A percentile compares a stretch with the other conserved stretches of the same genome.
Conservation (phyloP, 2,329 filamentous ascomycete species). For the Metarhizium rileyi region DNA sequence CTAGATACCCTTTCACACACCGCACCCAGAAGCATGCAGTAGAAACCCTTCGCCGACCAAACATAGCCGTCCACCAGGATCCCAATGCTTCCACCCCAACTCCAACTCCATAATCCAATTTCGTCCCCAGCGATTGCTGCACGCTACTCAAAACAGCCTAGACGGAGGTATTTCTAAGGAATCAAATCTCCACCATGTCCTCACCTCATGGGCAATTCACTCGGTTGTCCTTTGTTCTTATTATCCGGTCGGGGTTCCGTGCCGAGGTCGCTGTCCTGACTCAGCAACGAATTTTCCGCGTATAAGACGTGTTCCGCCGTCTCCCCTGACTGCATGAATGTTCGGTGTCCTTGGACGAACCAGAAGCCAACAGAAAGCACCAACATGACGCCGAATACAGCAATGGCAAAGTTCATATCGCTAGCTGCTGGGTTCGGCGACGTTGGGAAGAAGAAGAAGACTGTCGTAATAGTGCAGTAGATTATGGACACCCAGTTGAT, state of each 20-base stretch:
- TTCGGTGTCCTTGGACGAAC: conserved; percentile 34
- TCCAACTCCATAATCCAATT: not conserved
- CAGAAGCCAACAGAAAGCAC: conserved; percentile 40
- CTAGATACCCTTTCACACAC: not conserved
- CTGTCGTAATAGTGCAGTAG: conserved; percentile 41
- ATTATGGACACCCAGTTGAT: conserved; percentile 39
- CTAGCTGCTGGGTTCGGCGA: conserved; percentile 31
- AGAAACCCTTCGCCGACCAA: not conserved
- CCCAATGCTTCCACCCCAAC: not conserved
- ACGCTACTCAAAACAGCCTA: not conserved
- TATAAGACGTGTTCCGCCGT: conserved; percentile 12
- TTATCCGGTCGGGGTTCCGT: not conserved
- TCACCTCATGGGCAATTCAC: not conserved
- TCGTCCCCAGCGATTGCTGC: not conserved
- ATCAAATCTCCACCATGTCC: not conserved
- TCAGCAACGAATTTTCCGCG: conserved; percentile 2
- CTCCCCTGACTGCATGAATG: conserved; percentile 14
- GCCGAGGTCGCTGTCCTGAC: not conserved
- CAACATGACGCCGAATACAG: conserved; percentile 45
- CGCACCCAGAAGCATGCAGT: not conserved
- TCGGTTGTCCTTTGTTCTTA: not conserved
- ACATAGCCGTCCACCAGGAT: not conserved
- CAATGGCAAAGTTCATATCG: conserved; percentile 51
- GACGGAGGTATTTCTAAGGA: not conserved
- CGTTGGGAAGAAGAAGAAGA: conserved; percentile 46